Evolutionary conservation across 805 yeast species (phyloP).

Genomic region (Wickerhamiella brachini): DNA sequence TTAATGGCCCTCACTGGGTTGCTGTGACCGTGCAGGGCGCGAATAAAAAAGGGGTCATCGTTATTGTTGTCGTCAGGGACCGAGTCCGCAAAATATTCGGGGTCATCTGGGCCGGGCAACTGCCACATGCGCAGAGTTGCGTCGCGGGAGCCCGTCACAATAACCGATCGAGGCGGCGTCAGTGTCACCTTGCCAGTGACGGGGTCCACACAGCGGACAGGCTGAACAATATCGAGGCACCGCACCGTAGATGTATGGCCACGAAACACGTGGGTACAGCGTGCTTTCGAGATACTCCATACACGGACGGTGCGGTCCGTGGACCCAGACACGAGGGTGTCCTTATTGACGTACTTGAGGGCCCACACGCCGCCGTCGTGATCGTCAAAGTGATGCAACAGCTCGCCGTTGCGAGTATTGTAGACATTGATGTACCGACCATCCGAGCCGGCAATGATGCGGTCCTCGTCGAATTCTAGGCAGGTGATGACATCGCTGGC

Average conservation of each 20-base stretch:
- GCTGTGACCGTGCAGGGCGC: constrained; percentile 60
- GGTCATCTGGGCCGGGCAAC: constrained; percentile 36
- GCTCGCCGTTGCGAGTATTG: constrained; percentile 57
- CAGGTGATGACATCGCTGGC: constrained; percentile 72
- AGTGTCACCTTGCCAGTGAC: constrained; percentile 45
- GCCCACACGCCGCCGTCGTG: constrained; percentile 99
- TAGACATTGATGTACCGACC: constrained; percentile 66
- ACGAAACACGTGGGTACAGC: constrained; percentile 78
- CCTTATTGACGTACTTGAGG: constrained; percentile 59
- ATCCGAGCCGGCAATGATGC: constrained; percentile 85
- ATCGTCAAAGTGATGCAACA: constrained; percentile 52
- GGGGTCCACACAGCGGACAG: constrained; percentile 35
- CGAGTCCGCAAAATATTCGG: constrained; percentile 19
- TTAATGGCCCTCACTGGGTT: constrained; percentile 77
- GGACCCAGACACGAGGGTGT: constrained; percentile 78
- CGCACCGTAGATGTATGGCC: constrained; percentile 92
- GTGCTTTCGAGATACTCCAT: constrained; percentile 78
- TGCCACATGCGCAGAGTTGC: constrained; percentile 73
- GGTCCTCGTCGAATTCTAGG: constrained; percentile 80
- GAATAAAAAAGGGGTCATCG: constrained; percentile 50
- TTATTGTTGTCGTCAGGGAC: constrained; percentile 24
- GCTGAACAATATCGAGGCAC: constrained; percentile 72
- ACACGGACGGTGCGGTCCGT: constrained; percentile 89
- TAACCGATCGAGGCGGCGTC: constrained; percentile 51
- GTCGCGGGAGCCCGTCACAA: constrained; percentile 84